Evolutionary conservation across 1,284 basidiomycete species (phyloP).

Genomic region (Veloboletus limbatus): DNA sequence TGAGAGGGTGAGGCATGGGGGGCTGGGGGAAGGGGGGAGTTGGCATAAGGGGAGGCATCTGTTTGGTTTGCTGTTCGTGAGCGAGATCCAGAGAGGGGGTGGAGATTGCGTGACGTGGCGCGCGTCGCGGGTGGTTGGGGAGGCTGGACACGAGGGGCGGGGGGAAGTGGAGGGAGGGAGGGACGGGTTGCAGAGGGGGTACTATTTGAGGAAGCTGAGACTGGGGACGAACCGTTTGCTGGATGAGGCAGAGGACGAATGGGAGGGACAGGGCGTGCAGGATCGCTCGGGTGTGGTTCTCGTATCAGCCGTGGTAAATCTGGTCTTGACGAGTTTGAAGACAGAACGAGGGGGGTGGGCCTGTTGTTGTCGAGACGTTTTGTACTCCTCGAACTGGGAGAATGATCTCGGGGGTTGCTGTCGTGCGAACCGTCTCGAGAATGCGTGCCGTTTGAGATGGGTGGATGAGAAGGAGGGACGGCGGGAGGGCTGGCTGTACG

Average conservation of each 20-base stretch:
- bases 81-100: constrained; percentile 28
- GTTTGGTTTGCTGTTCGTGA: constrained; percentile 57
- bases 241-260: constrained; percentile 48
- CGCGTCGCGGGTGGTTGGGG: constrained; percentile 50
- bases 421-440: constrained; percentile 22
- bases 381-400: constrained; percentile 32
- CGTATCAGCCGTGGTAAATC: constrained; percentile 68
- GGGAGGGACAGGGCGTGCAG: constrained; percentile 37
- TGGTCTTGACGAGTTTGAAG: constrained; percentile 42
- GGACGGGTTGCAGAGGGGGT: constrained; percentile 39
- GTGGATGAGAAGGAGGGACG: constrained; percentile 26
- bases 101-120: constrained; percentile 22
- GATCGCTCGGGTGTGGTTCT: constrained; percentile 54
- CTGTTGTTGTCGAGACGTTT: constrained; percentile 52
- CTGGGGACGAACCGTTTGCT: constrained; percentile 26
- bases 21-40: constrained; percentile 55
- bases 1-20: constrained; percentile 45
- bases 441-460: constrained; percentile 8
- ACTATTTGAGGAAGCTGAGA: constrained; percentile 32
- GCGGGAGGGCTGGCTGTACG: too few relatives aligned
- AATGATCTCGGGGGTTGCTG: constrained; percentile 21
- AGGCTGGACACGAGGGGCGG: constrained; percentile 60
- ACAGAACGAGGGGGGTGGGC: constrained; percentile 67
- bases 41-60: constrained; percentile 50
- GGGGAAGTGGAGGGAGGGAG: constrained; percentile 63